Evolutionary conservation across 108 stramenopile species (phyloP), one percentile per base, ranked within the genome.

Genomic region (Cyclotella kingstonii): DNA sequence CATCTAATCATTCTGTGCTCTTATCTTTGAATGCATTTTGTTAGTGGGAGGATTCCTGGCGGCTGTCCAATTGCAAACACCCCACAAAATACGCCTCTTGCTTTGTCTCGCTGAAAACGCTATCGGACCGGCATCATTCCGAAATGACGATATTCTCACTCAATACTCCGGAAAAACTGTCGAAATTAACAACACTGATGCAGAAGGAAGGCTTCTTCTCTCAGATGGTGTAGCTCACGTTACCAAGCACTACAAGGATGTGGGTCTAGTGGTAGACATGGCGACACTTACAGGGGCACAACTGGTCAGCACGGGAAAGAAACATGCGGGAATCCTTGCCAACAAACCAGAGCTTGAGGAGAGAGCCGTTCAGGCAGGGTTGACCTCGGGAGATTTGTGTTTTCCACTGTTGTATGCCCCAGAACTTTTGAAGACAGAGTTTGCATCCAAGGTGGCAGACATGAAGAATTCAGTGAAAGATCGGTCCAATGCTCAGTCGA

Each of bases 221-320:
- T 63, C 52, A 4, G 92, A 94, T 68, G 92, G 84, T 15, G 89
- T 91, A 8, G 85, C 89, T 27, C 84, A 81, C 59, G 87, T 80
- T 12, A 80, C 83, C 14, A 56, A 77, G 38, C 85, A 89, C 58
- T 75, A 54, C 14, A 29, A 80, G 14, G 59, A 66, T 36, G 77
- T 62, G 4, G 60, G 47, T 3, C 38, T 62, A 35, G 60, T 62
- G 18, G 33, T 62, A 17, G 81, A 91, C 51, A 86, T 95, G 85
- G 91, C 91, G 7, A 95, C 94, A 1, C 73, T 95, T 28, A 95
- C 94, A 0, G 94, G 94, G 1, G 94, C 94, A 19, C 94, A 95
- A 49, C 56, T 85, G 22, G 57, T 90, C 15, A 56, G 86, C 5
- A 95, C 94, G 15, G 94, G 92, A 0, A 72, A 78, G 40, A 47